A percentile compares a stretch with the other conserved stretches of the same genome.
Evolutionary conservation across 2,329 filamentous ascomycete species (phyloP).

Genomic region (Fusarium equiseti): DNA sequence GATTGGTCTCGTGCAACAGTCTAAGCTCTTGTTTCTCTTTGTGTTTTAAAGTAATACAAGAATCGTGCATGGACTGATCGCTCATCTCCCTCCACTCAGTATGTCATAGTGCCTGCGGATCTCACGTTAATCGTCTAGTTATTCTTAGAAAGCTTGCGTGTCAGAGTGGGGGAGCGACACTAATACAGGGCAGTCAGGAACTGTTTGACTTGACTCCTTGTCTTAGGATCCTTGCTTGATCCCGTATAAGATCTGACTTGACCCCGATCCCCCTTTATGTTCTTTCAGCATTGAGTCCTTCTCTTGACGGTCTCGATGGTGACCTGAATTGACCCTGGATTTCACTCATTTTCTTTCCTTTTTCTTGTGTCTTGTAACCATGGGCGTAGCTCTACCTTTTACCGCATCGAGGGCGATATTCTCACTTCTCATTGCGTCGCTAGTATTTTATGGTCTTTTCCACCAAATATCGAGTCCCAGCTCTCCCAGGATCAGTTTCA

Average conservation of each 20-base stretch:
- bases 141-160: conserved; percentile 40
- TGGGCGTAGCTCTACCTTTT: conserved; percentile 43
- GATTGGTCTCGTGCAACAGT: background rate
- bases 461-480: conserved; percentile 18
- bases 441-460: conserved; percentile 36
- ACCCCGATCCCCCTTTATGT: conserved; percentile 2
- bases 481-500: conserved; percentile 27
- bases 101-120: conserved; percentile 25
- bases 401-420: conserved; percentile 34
- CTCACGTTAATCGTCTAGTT: conserved; percentile 21
- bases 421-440: conserved; percentile 26
- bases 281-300: conserved; percentile 1
- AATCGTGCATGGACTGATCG: conserved; percentile 24
- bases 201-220: conserved; percentile 24
- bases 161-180: conserved; percentile 22
- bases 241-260: conserved; percentile 29
- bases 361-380: conserved; percentile 4
- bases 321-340: conserved; percentile 16
- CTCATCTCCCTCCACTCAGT: conserved; percentile 14
- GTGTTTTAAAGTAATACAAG: background rate
- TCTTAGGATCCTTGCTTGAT: conserved; percentile 26
- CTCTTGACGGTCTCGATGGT: conserved; percentile 21
- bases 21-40: background rate
- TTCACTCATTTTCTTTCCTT: conserved; percentile 13
- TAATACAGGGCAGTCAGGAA: conserved; percentile 11